A percentile compares a stretch with the other conserved stretches of the same genome.
Conservation (phyloP, 495 filamentous ascomycete genomes). For the Penicillium roqueforti region DNA sequence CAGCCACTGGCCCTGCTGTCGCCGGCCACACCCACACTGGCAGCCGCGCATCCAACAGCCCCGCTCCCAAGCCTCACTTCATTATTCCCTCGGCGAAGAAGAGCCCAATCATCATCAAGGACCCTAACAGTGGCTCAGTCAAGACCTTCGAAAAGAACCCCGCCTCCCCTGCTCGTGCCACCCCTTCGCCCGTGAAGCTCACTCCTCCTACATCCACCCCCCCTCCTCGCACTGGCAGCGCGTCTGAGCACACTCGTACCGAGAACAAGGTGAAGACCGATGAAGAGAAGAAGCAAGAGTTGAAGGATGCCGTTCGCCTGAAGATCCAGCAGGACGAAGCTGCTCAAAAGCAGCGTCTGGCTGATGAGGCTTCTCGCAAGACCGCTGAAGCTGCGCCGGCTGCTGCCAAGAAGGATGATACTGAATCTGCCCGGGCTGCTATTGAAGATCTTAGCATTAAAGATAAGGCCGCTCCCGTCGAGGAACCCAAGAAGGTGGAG, state of each 20-base stretch:
- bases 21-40: conserved; percentile 57
- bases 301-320: conserved; percentile 62
- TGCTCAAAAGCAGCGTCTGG: conserved; percentile 49
- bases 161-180: conserved; percentile 52
- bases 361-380: conserved; percentile 47
- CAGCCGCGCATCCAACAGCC: conserved; percentile 51
- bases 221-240: conserved; percentile 51
- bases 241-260: conserved; percentile 52
- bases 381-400: conserved; percentile 46
- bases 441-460: conserved; percentile 36
- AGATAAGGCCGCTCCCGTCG: conserved; percentile 32
- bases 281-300: conserved; percentile 66
- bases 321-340: conserved; percentile 55
- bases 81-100: conserved; percentile 56
- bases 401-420: conserved; percentile 35
- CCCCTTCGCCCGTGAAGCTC: conserved; percentile 56
- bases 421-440: conserved; percentile 34
- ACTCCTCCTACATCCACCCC: conserved; percentile 62
- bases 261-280: conserved; percentile 61
- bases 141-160: conserved; percentile 55
- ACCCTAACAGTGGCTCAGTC: conserved; percentile 63
- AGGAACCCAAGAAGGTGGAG: conserved; percentile 33
- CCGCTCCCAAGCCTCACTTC: conserved; percentile 47
- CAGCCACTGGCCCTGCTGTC: conserved; percentile 54
- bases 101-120: conserved; percentile 74